A percentile compares a stretch with the other conserved stretches of the same genome.
Conservation (phyloP, 1,284 basidiomycete species). For the Boletus sp. region DNA sequence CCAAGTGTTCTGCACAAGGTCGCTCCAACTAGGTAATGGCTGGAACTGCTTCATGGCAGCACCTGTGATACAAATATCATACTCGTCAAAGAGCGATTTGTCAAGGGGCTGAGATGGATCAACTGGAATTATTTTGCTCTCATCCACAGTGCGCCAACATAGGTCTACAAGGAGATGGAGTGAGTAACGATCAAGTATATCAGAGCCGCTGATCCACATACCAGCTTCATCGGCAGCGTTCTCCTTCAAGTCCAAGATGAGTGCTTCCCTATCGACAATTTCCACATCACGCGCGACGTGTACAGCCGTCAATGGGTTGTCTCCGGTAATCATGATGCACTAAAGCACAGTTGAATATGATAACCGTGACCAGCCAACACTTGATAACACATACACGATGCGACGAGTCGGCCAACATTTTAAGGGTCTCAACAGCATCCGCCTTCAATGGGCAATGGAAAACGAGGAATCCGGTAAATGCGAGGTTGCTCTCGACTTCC, state of each 20-base stretch:
- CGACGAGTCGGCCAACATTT: slow-evolving; percentile 91
- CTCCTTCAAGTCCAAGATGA: slow-evolving; percentile 88
- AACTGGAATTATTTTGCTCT: slow-evolving; percentile 80
- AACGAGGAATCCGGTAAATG: slow-evolving; percentile 89
- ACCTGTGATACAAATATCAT: slow-evolving; percentile 94
- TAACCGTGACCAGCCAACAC: slow-evolving; percentile 3
- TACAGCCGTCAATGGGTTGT: slow-evolving; percentile 91
- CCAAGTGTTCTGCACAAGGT: slow-evolving; percentile 89
- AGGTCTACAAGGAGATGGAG: slow-evolving; percentile 49
- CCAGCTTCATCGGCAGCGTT: slow-evolving; percentile 66
- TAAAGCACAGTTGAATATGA: slow-evolving; percentile 28
- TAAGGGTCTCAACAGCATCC: slow-evolving; percentile 86
- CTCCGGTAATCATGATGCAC: slow-evolving; percentile 98
- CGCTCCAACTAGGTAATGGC: slow-evolving; percentile 56
- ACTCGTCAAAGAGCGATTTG: slow-evolving; percentile 68
- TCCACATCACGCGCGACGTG: slow-evolving; percentile 94
- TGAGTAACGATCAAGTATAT: neutral
- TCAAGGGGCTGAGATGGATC: slow-evolving; percentile 78
- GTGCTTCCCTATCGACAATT: slow-evolving; percentile 88
- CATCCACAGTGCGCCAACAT: slow-evolving; percentile 92
- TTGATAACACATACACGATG: slow-evolving; percentile 67
- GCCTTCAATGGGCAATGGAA: slow-evolving; percentile 95
- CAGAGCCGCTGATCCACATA: slow-evolving; percentile 32
- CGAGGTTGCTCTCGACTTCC: slow-evolving; percentile 71
- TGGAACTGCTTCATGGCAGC: slow-evolving; percentile 85